These are phyloP conservation scores for Salix arbutifolia DNA, from an alignment of 345 rosid species.

Conservation along the genomic window DNA sequence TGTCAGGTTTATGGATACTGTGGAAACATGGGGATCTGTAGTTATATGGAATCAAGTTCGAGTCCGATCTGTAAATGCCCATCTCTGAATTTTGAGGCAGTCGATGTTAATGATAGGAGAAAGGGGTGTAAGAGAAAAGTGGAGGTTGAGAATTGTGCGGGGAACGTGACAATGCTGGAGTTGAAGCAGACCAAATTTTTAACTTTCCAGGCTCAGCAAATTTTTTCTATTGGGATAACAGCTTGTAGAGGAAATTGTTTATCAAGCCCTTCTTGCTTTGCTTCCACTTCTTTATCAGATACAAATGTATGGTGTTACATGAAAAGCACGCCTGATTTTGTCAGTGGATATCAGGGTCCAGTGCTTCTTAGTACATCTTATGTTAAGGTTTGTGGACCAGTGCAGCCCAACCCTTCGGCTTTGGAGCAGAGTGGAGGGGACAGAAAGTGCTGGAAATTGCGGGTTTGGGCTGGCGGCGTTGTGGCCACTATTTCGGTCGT, in stretches of 20 bases:
- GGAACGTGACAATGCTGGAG: constrained; percentile 43
- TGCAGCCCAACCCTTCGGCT: constrained; percentile 30
- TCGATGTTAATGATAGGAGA: constrained; percentile 42
- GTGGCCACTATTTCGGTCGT: constrained; percentile 31
- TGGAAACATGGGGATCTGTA: constrained; percentile 59
- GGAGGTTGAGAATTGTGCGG: constrained; percentile 45
- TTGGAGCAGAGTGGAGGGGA: constrained; percentile 1
- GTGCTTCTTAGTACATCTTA: constrained; percentile 49
- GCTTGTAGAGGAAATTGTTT: constrained; percentile 56
- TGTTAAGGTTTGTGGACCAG: constrained; percentile 57
- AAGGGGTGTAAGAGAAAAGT: constrained; percentile 55
- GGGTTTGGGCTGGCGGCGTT: constrained; percentile 35
- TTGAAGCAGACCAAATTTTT: constrained; percentile 39
- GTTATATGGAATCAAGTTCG: constrained; percentile 29
- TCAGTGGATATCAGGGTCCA: constrained; percentile 53
- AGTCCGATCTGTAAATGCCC: constrained; percentile 58
- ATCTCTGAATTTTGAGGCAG: constrained; percentile 49
- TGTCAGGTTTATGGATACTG: constrained; percentile 60
- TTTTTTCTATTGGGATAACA: constrained; percentile 29
- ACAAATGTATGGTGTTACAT: constrained; percentile 56
- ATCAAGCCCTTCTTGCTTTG: constrained; percentile 37
- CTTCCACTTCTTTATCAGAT: constrained; percentile 52
- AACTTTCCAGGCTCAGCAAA: constrained; percentile 31
- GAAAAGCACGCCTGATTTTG: constrained; percentile 37
- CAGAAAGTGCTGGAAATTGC: constrained; percentile 20